A percentile compares a stretch with the other conserved stretches of the same genome.
phyloP scores from a whole-genome alignment of 768 basidiomycete genomes.

The Pleurotus tuoliensis region DNA sequence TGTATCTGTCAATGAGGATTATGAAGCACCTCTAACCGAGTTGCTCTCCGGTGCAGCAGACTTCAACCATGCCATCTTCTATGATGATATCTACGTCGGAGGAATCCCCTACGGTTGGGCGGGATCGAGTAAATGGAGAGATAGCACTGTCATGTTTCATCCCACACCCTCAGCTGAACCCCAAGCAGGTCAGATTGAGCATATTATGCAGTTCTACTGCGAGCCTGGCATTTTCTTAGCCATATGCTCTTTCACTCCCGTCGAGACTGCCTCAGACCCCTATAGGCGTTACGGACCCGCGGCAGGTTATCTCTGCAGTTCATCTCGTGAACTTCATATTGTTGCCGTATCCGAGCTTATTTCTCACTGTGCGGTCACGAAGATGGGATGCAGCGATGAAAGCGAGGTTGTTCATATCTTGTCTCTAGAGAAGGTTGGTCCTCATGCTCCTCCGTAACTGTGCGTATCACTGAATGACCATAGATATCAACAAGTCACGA shows the following conservation, averaged over 20 bases:
- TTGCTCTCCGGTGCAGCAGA: background rate
- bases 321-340: background rate
- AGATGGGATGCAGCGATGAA: background rate
- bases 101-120: slow-evolving; percentile 11
- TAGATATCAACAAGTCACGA: no score
- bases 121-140: slow-evolving; percentile 2
- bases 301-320: slow-evolving; percentile 11
- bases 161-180: background rate
- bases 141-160: slow-evolving; percentile 11
- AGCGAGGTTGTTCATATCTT: background rate
- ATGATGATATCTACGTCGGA: background rate
- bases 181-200: background rate
- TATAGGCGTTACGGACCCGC: slow-evolving; percentile 10
- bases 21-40: background rate
- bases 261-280: background rate
- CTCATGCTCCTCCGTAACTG: no score
- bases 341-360: slow-evolving; percentile 9
- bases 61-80: background rate
- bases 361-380: slow-evolving; percentile 8
- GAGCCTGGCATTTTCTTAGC: slow-evolving; percentile 3
- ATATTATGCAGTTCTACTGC: slow-evolving; percentile 9
- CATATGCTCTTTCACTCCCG: background rate
- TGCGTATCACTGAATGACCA: no score
- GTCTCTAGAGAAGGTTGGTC: background rate
- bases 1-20: background rate